Conservation (phyloP, 2,329 filamentous ascomycete genomes). For the Stemphylium vesicarium region DNA sequence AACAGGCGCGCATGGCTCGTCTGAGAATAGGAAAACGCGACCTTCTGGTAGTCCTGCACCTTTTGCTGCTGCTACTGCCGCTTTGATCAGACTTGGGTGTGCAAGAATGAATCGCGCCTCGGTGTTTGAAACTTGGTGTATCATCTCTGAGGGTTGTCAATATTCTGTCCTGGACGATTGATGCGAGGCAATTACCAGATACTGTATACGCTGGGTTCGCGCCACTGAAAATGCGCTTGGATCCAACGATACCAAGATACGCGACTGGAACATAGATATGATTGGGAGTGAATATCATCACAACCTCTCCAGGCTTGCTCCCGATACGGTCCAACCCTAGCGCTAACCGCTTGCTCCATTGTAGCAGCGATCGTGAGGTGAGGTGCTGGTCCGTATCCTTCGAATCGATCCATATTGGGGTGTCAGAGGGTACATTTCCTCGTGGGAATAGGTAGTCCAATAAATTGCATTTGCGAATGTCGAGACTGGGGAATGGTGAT, state of each 20-base stretch:
- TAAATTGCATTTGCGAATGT: slow-evolving; percentile 55
- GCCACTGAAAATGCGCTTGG: slow-evolving; percentile 60
- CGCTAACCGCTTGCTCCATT: slow-evolving; percentile 58
- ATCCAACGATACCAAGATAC: slow-evolving; percentile 60
- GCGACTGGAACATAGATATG: slow-evolving; percentile 61
- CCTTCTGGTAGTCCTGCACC: slow-evolving; percentile 37
- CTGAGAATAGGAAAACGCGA: slow-evolving; percentile 43
- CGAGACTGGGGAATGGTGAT: slow-evolving; percentile 52
- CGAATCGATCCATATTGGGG: slow-evolving; percentile 60
- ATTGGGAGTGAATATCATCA: slow-evolving; percentile 61
- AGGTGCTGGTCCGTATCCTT: slow-evolving; percentile 52
- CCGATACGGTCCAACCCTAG: slow-evolving; percentile 56
- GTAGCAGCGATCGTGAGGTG: slow-evolving; percentile 54
- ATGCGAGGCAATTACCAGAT: slow-evolving; percentile 46
- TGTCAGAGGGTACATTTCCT: slow-evolving; percentile 42
- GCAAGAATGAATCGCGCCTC: slow-evolving; percentile 41
- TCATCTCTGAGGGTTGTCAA: slow-evolving; percentile 36
- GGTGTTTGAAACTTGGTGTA: slow-evolving; percentile 45
- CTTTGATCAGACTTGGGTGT: slow-evolving; percentile 38
- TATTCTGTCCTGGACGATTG: background rate
- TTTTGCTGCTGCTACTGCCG: slow-evolving; percentile 37
- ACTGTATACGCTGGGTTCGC: slow-evolving; percentile 61
- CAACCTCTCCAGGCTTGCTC: slow-evolving; percentile 56
- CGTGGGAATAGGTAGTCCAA: slow-evolving; percentile 45
- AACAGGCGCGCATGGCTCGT: slow-evolving; percentile 29